phyloP scores from a whole-genome alignment of 2,329 filamentous ascomycete genomes.

The Colletotrichum acutatum region DNA sequence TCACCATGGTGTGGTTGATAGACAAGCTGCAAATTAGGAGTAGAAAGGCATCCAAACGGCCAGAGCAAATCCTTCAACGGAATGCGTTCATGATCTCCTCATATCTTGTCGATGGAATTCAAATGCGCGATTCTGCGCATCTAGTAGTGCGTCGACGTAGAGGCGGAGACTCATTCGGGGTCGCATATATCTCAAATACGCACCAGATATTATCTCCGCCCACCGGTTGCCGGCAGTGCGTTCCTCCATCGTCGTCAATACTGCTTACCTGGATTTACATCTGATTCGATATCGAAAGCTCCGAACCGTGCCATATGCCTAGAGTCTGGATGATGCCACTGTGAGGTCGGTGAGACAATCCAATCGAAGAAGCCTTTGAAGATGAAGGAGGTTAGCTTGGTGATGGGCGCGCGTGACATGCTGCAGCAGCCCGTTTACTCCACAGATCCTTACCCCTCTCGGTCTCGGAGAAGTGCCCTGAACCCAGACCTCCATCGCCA shows the following conservation, averaged over 20 bases:
- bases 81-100: background rate
- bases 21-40: background rate
- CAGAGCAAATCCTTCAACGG: background rate
- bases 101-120: background rate
- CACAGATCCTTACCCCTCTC: constrained; percentile 32
- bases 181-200: constrained; percentile 1
- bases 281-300: constrained; percentile 6
- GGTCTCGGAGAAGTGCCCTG: constrained; percentile 31
- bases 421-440: constrained; percentile 23
- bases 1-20: background rate
- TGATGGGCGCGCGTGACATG: constrained; percentile 27
- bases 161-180: constrained; percentile 1
- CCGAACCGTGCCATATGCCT: constrained; percentile 10
- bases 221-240: constrained; percentile 29
- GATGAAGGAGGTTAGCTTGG: constrained; percentile 16
- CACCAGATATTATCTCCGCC: constrained; percentile 6
- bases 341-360: constrained; percentile 30
- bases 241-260: background rate
- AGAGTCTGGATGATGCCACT: constrained; percentile 28
- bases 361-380: constrained; percentile 6
- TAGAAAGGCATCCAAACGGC: background rate
- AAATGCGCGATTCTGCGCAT: background rate
- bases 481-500: constrained; percentile 26
- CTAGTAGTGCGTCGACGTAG: constrained; percentile 6
- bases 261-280: background rate